Base-by-base conservation (phyloP, 192 early-diverging fungal genomes). In the Helicostylum pulchrum region DNA sequence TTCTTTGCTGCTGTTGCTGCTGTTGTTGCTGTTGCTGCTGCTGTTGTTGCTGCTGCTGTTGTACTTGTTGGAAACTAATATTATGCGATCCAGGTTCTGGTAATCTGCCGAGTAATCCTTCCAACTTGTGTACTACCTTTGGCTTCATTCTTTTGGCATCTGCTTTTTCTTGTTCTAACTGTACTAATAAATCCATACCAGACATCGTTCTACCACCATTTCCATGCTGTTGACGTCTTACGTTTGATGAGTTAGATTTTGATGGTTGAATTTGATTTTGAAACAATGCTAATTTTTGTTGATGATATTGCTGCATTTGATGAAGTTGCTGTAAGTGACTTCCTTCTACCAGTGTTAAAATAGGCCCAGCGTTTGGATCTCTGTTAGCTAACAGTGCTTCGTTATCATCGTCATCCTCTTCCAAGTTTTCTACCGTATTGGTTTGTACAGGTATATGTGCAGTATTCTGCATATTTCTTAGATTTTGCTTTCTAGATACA, bases 21-120 rank as follows among this genome's bases (percentile, higher is more conserved):
- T 62, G 61, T 10, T 64, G 61, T 11, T 62, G 62, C 20, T 62
- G 61, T n/a, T n/a, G 61, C 10, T 52, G 61, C 1, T 50, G 61
- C 9, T 62, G 61, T 10, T 64, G 61, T 11, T 62, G 62, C 20
- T 62, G 61, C 19, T 64, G 61, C 5, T 62, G 62, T 20, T 69
- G 67, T n/a, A 69, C 39, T 31, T 69, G 67, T 34, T 69, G 67
- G 30, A 69, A 69, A 36, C 52, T 62, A 17, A 69, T 50, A 20
- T 69, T 69, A 43, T 69, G 61, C 7, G 67, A 61, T 15, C 67
- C 67, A 6, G 67, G 53, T 51, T 69, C 67, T 48, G 67, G 67
- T 8, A 69, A 44, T 19, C 54, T 53, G 14, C 53, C 67, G 14
- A 69, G 45, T 12, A 69, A 46, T 3, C 67, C 67, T 57, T 69